phyloP scores from a whole-genome alignment of 345 rosid species.

The Dovyalis caffra region DNA sequence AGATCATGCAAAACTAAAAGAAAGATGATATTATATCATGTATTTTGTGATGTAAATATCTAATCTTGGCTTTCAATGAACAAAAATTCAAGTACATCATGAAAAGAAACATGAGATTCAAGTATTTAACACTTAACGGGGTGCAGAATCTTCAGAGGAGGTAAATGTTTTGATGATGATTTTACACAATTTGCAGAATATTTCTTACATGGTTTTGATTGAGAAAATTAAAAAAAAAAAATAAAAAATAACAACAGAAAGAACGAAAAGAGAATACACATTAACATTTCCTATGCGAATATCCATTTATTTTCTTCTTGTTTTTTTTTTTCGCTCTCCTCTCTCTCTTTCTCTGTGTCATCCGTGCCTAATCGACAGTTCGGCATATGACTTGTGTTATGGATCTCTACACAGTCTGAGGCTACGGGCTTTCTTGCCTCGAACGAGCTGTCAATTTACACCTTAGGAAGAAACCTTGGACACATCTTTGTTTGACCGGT shows the following conservation, averaged over 20 bases:
- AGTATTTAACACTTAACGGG: background rate
- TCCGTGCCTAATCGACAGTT: background rate
- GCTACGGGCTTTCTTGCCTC: background rate
- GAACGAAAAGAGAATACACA: background rate
- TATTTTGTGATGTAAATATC: too few relatives aligned
- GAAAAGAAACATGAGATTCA: background rate
- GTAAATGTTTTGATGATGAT: background rate
- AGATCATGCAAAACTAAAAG: too few relatives aligned
- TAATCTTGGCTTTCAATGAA: too few relatives aligned
- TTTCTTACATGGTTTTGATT: background rate
- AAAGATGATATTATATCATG: too few relatives aligned
- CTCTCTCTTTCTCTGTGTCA: background rate
- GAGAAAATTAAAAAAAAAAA: background rate
- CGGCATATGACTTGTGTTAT: background rate
- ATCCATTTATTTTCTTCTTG: background rate
- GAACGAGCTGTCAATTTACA: background rate
- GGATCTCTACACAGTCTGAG: background rate
- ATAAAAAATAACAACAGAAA: background rate
- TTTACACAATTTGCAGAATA: background rate
- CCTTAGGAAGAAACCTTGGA: background rate
- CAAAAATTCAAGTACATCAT: background rate
- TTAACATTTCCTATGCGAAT: background rate
- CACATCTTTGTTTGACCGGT: conserved; percentile 31
- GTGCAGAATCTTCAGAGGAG: background rate
- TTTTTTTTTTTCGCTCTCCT: background rate